Conservation (phyloP, 108 stramenopile genomes). For the Cyclotella choctawhatcheeana region DNA sequence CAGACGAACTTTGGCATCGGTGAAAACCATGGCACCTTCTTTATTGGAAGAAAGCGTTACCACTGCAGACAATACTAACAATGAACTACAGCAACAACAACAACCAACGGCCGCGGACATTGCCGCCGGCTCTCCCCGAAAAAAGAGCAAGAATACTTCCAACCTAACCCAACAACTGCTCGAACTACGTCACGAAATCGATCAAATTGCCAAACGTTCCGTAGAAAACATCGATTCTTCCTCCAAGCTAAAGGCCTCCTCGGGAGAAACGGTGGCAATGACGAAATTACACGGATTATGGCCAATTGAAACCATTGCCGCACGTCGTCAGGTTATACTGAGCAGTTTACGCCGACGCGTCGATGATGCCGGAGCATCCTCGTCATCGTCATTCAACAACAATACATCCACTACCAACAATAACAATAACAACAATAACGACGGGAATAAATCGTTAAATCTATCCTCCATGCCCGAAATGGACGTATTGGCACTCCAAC, state of each 20-base stretch:
- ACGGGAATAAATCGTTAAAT: conserved; percentile 13
- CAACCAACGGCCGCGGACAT: conserved; percentile 57
- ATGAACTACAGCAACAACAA: not conserved
- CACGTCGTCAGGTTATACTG: conserved; percentile 58
- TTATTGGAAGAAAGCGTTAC: conserved; percentile 45
- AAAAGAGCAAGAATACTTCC: conserved; percentile 20
- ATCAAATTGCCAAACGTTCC: conserved; percentile 22
- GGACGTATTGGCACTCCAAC: conserved; percentile 44
- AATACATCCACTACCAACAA: too few relatives aligned
- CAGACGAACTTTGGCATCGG: conserved; percentile 63
- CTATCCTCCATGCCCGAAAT: conserved; percentile 30
- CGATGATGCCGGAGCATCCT: not conserved
- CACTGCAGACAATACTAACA: not conserved
- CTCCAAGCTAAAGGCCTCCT: conserved; percentile 25
- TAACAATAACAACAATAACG: too few relatives aligned
- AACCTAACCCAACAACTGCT: conserved; percentile 50
- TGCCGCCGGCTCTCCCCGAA: conserved; percentile 54
- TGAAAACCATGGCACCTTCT: conserved; percentile 76
- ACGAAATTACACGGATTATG: conserved; percentile 68
- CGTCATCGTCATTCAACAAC: conserved; percentile 19
- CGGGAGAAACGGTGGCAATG: conserved; percentile 42
- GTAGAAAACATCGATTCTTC: conserved; percentile 32
- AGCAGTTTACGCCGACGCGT: conserved; percentile 11
- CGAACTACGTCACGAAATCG: conserved; percentile 29
- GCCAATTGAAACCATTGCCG: conserved; percentile 78